Evolutionary conservation across 495 filamentous ascomycete genomes (phyloP).

Genomic region (Penicillium turbatum): DNA sequence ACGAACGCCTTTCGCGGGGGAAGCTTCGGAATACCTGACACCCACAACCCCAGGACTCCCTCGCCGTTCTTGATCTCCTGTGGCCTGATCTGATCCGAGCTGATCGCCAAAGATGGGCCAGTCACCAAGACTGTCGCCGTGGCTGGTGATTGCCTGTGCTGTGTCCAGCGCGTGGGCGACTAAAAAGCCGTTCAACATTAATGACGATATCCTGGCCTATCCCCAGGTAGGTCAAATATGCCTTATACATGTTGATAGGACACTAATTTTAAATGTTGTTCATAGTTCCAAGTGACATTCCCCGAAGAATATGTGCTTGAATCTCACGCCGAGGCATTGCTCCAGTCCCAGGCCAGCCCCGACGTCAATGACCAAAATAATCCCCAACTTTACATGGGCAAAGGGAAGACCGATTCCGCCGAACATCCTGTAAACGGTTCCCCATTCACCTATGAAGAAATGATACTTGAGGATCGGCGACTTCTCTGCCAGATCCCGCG

Average conservation of each 20-base stretch:
- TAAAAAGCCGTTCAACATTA: slow-evolving; percentile 67
- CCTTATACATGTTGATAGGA: slow-evolving; percentile 1
- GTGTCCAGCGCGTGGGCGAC: slow-evolving; percentile 45
- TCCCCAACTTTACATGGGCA: slow-evolving; percentile 26
- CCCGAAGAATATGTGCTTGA: slow-evolving; percentile 71
- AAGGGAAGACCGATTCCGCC: slow-evolving; percentile 10
- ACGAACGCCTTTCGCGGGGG: neutral
- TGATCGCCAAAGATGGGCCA: slow-evolving; percentile 23
- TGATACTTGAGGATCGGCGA: slow-evolving; percentile 62
- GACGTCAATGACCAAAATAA: slow-evolving; percentile 16
- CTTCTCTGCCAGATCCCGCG: slow-evolving; percentile 85
- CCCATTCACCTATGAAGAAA: slow-evolving; percentile 41
- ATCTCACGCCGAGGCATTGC: slow-evolving; percentile 57
- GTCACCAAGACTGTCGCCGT: slow-evolving; percentile 22
- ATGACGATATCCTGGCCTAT: slow-evolving; percentile 88
- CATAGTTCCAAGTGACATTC: slow-evolving; percentile 79
- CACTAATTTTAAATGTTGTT: neutral
- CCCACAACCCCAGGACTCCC: neutral
- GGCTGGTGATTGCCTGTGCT: slow-evolving; percentile 33
- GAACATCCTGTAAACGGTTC: neutral
- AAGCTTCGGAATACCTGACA: neutral
- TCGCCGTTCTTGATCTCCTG: neutral
- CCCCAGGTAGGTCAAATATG: slow-evolving; percentile 63
- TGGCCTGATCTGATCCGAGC: neutral
- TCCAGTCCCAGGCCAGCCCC: slow-evolving; percentile 37